Conservation (phyloP, 2,329 filamentous ascomycete species). For the Venturia aucupariae region DNA sequence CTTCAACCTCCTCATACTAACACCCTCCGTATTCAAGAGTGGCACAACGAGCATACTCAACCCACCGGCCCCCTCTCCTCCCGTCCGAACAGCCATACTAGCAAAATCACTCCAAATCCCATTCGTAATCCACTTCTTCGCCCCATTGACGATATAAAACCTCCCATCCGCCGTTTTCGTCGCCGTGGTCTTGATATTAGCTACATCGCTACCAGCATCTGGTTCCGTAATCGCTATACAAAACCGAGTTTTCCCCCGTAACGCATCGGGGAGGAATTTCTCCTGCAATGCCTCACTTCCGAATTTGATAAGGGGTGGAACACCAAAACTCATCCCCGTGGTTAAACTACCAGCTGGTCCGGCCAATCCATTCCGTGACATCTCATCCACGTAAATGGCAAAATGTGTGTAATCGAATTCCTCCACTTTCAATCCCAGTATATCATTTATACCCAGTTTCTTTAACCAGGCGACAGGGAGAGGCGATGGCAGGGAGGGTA, state of each 20-base stretch:
- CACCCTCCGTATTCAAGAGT: conserved; percentile 56
- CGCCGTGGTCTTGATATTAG: conserved; percentile 62
- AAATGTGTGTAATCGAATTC: conserved; percentile 63
- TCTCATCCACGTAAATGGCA: conserved; percentile 24
- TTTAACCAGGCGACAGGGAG: conserved; percentile 60
- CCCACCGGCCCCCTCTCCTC: conserved; percentile 52
- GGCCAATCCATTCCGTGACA: conserved; percentile 54
- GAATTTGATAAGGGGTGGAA: conserved; percentile 63
- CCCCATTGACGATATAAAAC: conserved; percentile 62
- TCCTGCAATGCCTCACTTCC: conserved; percentile 54
- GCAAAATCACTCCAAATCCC: conserved; percentile 61
- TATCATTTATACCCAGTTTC: conserved; percentile 54
- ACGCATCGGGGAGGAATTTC: conserved; percentile 56
- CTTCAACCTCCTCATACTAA: conserved; percentile 58
- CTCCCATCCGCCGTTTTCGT: conserved; percentile 53
- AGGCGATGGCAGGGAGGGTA: conserved; percentile 61
- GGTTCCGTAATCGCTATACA: conserved; percentile 78
- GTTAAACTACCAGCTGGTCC: conserved; percentile 59
- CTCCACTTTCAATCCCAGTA: conserved; percentile 59
- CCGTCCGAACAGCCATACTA: conserved; percentile 65
- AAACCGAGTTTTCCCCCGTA: conserved; percentile 55
- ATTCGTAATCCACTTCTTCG: conserved; percentile 74
- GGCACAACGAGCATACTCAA: conserved; percentile 62
- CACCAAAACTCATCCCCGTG: conserved; percentile 62
- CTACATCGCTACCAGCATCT: conserved; percentile 63